Conservation (phyloP, 2,329 filamentous ascomycete species). For the Madurella fahalii region DNA sequence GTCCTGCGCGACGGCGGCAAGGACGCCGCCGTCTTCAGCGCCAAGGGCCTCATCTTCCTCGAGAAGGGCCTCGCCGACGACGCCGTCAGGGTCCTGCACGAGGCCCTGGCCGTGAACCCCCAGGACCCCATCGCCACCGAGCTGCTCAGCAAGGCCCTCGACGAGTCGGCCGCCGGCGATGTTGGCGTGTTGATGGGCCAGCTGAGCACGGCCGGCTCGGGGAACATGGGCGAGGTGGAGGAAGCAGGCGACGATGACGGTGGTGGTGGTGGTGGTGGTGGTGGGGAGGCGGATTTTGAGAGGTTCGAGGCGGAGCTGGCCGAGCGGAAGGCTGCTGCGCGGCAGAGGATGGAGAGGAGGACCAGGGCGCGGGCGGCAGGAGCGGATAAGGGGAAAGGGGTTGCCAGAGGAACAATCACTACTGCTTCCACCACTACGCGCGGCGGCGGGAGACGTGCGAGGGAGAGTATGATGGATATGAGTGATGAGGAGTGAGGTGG, state of each 20-base stretch:
- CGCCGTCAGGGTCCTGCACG: conserved; percentile 77
- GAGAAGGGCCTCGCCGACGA: conserved; percentile 71
- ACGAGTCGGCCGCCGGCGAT: conserved; percentile 51
- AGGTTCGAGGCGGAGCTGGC: conserved; percentile 52
- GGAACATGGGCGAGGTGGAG: conserved; percentile 29
- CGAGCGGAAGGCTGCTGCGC: conserved; percentile 43
- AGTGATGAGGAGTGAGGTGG: conserved; percentile 48
- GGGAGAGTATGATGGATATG: conserved; percentile 52
- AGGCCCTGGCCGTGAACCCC: conserved; percentile 72
- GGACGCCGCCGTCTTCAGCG: conserved; percentile 71
- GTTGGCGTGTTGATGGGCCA: conserved; percentile 15
- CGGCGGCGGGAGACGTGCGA: conserved; percentile 32
- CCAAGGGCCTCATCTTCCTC: conserved; percentile 79
- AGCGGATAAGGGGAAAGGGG: conserved; percentile 37
- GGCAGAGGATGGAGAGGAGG: conserved; percentile 30
- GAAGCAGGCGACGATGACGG: conserved; percentile 34
- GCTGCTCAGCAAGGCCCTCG: conserved; percentile 66
- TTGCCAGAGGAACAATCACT: conserved; percentile 40
- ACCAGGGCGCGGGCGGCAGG: conserved; percentile 7
- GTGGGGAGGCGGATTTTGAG: conserved; percentile 36
- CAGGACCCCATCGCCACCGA: conserved; percentile 81
- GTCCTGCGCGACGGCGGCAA: conserved; percentile 80
- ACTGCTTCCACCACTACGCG: conserved; percentile 34
- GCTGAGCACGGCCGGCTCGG: conserved; percentile 7
- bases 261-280: conserved; percentile 30